Conservation (phyloP, 257 asterid genomes). For the Solanum gracilifrons region DNA sequence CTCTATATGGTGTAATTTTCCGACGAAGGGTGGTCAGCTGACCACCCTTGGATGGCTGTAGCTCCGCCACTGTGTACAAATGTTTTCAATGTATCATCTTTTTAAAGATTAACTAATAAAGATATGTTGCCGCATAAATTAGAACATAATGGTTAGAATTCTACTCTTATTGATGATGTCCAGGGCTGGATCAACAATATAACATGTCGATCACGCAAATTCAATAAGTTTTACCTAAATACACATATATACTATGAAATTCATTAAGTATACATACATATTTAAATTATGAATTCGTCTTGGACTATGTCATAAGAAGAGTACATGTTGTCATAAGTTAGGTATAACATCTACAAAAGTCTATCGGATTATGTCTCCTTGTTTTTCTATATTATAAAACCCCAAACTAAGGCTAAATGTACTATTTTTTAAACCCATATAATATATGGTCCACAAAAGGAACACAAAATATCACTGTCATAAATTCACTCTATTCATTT, state of each 20-base stretch:
- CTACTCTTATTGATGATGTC: too few relatives aligned
- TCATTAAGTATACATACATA: too few relatives aligned
- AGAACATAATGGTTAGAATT: not conserved
- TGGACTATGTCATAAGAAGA: not conserved
- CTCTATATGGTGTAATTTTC: too few relatives aligned
- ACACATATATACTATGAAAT: too few relatives aligned
- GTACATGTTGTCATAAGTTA: not conserved
- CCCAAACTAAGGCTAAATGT: not conserved
- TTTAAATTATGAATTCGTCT: not conserved
- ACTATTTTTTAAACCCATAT: too few relatives aligned
- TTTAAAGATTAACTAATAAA: too few relatives aligned
- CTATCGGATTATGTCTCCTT: not conserved
- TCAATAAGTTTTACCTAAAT: not conserved
- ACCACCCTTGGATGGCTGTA: too few relatives aligned
- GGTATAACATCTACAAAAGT: not conserved
- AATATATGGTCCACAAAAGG: not conserved
- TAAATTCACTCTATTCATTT: not conserved
- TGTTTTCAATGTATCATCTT: not conserved
- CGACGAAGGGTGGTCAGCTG: too few relatives aligned
- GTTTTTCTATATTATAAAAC: not conserved
- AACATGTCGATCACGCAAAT: not conserved
- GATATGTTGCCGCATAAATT: too few relatives aligned
- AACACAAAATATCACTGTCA: not conserved
- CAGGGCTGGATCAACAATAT: too few relatives aligned
- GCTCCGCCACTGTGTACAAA: too few relatives aligned